phyloP scores from a whole-genome alignment of 2,329 filamentous ascomycete genomes.

The Graphilbum ipis-grandicollis region DNA sequence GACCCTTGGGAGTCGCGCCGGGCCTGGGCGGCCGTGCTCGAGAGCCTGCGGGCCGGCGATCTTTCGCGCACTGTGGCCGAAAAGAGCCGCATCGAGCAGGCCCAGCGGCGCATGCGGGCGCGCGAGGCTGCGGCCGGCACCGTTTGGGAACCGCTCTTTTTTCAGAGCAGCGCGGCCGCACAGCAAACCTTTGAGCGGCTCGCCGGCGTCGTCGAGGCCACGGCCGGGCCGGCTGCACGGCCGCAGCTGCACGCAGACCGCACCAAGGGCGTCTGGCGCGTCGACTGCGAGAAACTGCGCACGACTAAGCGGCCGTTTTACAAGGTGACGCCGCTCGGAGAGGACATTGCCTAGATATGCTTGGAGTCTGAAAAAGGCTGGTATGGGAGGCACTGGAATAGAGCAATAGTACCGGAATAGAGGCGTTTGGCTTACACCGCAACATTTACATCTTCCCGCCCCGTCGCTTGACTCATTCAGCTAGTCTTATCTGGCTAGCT shows the following conservation, averaged over 20 bases:
- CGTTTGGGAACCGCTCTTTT: constrained; percentile 23
- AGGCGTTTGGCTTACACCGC: no score
- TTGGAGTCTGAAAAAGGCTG: no score
- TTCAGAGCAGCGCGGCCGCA: constrained; percentile 12
- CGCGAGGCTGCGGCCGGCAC: constrained; percentile 37
- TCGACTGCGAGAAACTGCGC: constrained; percentile 12
- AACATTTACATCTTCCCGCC: no score
- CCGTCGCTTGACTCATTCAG: no score
- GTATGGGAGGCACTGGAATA: no score
- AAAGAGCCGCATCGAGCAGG: constrained; percentile 69
- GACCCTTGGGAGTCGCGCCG: constrained; percentile 64
- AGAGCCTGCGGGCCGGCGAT: constrained; percentile 54
- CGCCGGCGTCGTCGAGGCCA: constrained; percentile 9
- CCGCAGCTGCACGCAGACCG: constrained; percentile 15
- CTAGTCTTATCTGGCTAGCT: no score
- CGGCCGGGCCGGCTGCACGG: no score
- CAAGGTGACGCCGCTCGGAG: constrained; percentile 14
- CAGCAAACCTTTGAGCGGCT: constrained; percentile 17
- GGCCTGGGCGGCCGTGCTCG: constrained; percentile 65
- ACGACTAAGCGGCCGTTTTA: constrained; percentile 16
- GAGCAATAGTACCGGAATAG: no score
- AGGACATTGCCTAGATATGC: no score
- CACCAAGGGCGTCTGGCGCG: constrained; percentile 21
- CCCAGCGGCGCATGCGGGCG: constrained; percentile 58
- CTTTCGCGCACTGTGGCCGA: constrained; percentile 53